phyloP scores from a whole-genome alignment of 2,329 filamentous ascomycete genomes.

The Botrytis fabae region DNA sequence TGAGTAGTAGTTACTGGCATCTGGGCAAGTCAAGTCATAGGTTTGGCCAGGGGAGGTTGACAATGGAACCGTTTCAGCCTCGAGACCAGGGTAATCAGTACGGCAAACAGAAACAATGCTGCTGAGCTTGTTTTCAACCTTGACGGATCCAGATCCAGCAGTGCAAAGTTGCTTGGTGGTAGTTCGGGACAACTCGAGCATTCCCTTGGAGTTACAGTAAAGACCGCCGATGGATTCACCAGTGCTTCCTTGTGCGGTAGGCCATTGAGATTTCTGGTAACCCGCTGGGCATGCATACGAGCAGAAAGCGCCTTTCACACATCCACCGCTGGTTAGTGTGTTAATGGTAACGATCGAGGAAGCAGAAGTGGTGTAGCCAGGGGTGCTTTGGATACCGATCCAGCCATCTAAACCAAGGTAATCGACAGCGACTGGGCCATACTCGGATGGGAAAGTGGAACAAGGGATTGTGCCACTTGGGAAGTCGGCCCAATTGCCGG shows the following conservation, averaged over 20 bases:
- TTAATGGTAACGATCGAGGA: constrained; percentile 64
- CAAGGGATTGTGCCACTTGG: constrained; percentile 73
- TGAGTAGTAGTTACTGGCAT: constrained; percentile 68
- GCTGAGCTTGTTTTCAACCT: constrained; percentile 72
- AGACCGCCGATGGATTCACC: constrained; percentile 88
- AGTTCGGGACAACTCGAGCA: constrained; percentile 74
- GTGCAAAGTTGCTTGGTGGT: constrained; percentile 72
- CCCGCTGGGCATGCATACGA: constrained; percentile 91
- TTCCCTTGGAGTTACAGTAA: constrained; percentile 70
- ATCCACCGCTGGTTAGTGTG: constrained; percentile 62
- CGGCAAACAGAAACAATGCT: constrained; percentile 76
- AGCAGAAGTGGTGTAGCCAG: constrained; percentile 50
- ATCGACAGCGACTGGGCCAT: constrained; percentile 71
- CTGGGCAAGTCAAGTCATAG: constrained; percentile 71
- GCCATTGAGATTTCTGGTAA: constrained; percentile 93
- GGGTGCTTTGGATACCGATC: constrained; percentile 72
- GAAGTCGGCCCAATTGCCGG: constrained; percentile 68
- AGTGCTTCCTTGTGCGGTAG: constrained; percentile 70
- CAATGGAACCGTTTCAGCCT: constrained; percentile 82
- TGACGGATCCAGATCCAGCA: constrained; percentile 64
- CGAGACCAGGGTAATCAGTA: constrained; percentile 93
- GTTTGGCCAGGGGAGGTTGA: constrained; percentile 59
- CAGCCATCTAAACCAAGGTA: constrained; percentile 74
- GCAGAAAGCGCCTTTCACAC: constrained; percentile 69
- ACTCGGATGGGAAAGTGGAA: constrained; percentile 71